Evolutionary conservation across 768 basidiomycete genomes (phyloP).

Genomic region (Leccinum broughii): DNA sequence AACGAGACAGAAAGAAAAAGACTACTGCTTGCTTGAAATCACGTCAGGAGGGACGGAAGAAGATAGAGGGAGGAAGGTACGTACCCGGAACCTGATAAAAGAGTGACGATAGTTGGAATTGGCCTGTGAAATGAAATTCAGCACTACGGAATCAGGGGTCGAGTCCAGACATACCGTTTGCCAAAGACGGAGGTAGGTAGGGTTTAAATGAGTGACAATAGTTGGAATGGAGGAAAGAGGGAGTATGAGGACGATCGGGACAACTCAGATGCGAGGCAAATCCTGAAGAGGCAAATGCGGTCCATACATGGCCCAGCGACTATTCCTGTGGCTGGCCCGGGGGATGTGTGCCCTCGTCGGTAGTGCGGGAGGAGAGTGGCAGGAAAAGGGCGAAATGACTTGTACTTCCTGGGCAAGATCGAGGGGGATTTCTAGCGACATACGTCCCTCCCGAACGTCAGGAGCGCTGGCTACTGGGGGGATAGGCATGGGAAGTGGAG

Average conservation of each 20-base stretch:
- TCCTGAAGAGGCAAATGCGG: not conserved
- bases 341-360: constrained; percentile 6
- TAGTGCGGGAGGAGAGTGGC: constrained; percentile 1
- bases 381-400: not conserved
- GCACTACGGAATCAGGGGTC: not conserved
- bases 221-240: constrained; percentile 3
- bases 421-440: not conserved
- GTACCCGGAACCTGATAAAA: too few relatives aligned
- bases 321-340: constrained; percentile 1
- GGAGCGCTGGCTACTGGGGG: not conserved
- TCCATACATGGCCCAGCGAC: not conserved
- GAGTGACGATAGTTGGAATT: too few relatives aligned
- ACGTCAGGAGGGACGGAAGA: too few relatives aligned
- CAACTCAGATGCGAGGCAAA: constrained; percentile 4
- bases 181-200: not conserved
- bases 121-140: not conserved
- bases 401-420: not conserved
- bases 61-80: too few relatives aligned
- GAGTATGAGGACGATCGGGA: not conserved
- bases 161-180: constrained; percentile 5
- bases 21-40: too few relatives aligned
- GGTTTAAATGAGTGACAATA: constrained; percentile 20
- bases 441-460: not conserved
- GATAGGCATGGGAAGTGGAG: not conserved
- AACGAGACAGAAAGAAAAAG: too few relatives aligned